Evolutionary conservation across 208 protist genomes (phyloP), one percentile per base, ranked within the genome.

Genomic region (Leishmania turanica): DNA sequence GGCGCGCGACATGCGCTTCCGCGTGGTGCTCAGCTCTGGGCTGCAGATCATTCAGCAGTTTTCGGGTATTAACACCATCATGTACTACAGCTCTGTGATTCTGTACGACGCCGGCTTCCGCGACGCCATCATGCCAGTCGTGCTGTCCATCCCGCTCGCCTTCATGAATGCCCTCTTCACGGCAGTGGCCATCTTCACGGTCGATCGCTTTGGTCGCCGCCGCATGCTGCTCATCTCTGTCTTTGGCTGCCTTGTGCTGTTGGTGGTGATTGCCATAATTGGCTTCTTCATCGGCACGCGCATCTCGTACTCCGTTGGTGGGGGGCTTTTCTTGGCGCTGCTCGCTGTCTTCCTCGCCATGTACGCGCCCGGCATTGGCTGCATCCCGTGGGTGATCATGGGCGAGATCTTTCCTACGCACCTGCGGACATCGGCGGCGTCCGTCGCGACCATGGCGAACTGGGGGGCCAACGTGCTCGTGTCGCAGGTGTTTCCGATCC

Each of bases 61-160:
- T 65, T 96, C 90, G 40, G 96, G 95, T 31, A 98, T 98, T 82
- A 98, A 98, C 87, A 97, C 95, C 4, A 95, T 98, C 81, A 98
- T 98, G 95, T 98, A 98, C 86, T 98, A 98, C 90, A 97, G 92
- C 80, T 87, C 95, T 24, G 89, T 96, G 53, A 97, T 98, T 66
- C 82, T 98, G 42, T 88, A 92, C 56, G 91, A 96, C 66, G 91
- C 92, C 21, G 95, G 95, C 65, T 97, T 98, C 77, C 68, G 83
- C 2, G 91, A 94, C 47, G 82, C 78, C 53, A 96, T 88, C 54
- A 93, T 92, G 83, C 93, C 95, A 11, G 92, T 97, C 21, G 91
- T 97, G 49, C 80, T 97, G 31, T 96, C 91, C 17, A 88, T 96
- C 56, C 93, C 94, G 45, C 88, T 97, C 31, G 94, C 96, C n/a